Evolutionary conservation across 2,329 filamentous ascomycete species (phyloP), one percentile per base, ranked within the genome.

Genomic region (Colletotrichum spinosum): DNA sequence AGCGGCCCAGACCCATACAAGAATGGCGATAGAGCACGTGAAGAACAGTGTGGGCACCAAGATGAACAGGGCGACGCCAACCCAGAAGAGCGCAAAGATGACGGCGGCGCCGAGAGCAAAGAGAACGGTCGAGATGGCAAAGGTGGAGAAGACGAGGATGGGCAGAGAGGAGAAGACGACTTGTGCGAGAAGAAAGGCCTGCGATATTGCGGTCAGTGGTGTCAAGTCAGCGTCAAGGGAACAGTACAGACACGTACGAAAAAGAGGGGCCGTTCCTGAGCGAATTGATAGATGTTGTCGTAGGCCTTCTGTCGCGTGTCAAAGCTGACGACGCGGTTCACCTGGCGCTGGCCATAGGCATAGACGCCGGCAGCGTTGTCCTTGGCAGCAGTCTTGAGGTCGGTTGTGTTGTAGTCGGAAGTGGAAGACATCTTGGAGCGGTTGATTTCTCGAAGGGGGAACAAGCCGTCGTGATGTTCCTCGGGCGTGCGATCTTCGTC

Each of bases 131-230:
- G 86, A 87, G 45, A 89, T 70, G 60, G 85, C 82, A 80, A 94
- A 93, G 70, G 86, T 79, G 60, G 84, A 68, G 80, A 96, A 95
- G 68, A 94, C 78, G 45, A 89, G 76, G 64, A 94, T 71, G 1
- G 92, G 92, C 12, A 92, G 76, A 62, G 88, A 84, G 12, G 88
- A 88, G 67, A 94, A 83, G 64, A 88, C 75, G 63, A 90, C 71
- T 74, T 94, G 92, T 37, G 85, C 80, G 50, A 86, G 77, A 62
- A 93, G 74, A 75, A 96, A 92, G 64, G 88, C 87, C 91, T 93
- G 68, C 2, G 9, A 35, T 3, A 46, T 12, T 15, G 44, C 41
- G 51, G 60, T 72, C 39, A 69, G 58, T 49, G 54, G 17, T 50
- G 48, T 50, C 37, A n/a, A 46, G 49, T 48, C 12, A 53, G 38